A percentile compares a stretch with the other conserved stretches of the same genome.
phyloP scores from a whole-genome alignment of 1,139 yeast species.

The Hemisphaericaspora xylofermentans region DNA sequence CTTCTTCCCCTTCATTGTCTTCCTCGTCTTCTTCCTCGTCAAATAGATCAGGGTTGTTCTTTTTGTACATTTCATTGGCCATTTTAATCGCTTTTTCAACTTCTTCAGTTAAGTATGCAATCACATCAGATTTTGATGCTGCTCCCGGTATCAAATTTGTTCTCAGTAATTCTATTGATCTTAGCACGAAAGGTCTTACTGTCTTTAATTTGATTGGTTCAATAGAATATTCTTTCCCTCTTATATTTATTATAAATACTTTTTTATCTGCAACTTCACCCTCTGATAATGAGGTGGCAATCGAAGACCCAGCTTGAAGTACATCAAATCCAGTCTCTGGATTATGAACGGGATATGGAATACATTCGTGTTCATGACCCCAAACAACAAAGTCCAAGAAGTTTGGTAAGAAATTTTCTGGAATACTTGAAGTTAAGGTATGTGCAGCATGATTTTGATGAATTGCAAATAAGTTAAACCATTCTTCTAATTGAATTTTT shows the following conservation, averaged over 20 bases:
- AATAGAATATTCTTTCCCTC: conserved; percentile 57
- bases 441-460: conserved; percentile 89
- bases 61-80: conserved; percentile 56
- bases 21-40: conserved; percentile 19
- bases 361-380: conserved; percentile 99
- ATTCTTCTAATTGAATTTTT: conserved; percentile 52
- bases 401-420: conserved; percentile 78
- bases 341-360: conserved; percentile 67
- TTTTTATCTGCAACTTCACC: conserved; percentile 79
- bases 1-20: conserved; percentile 10
- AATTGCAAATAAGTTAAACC: conserved; percentile 87
- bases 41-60: conserved; percentile 31
- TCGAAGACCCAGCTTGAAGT: conserved; percentile 91
- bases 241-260: conserved; percentile 68
- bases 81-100: conserved; percentile 66
- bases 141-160: conserved; percentile 63
- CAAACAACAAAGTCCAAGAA: conserved; percentile 82
- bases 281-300: conserved; percentile 86
- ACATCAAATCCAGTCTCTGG: conserved; percentile 72
- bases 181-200: conserved; percentile 81
- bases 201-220: conserved; percentile 69
- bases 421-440: conserved; percentile 76
- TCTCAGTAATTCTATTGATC: conserved; percentile 54
- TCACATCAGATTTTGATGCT: conserved; percentile 61
- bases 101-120: conserved; percentile 56